Evolutionary conservation across 352 stramenopile genomes (phyloP), one percentile per base, ranked within the genome.

Genomic region (Elongisporangium undulatum): DNA sequence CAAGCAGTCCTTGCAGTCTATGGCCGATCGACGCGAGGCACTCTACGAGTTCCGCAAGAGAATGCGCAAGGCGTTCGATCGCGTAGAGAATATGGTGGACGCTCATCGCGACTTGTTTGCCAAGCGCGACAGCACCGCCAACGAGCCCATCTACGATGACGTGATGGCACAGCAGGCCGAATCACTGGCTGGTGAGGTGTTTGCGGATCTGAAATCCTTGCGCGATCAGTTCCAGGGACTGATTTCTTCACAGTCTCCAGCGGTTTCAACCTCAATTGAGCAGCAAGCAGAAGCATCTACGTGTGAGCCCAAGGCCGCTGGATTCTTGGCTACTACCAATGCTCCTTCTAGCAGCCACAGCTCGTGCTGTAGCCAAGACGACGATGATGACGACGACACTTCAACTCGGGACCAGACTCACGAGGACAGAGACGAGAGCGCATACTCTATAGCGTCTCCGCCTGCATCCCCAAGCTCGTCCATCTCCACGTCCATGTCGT

Each of bases 71-170:
- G 63, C 75, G 0, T 89, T 89, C 53, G 71, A 66, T 17, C 70
- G 68, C 2, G 63, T 89, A 1, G 81, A 90, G 39, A 77, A 90
- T 21, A 85, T 90, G 76, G 73, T 87, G 1, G 81, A 89, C 23
- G 51, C 69, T 8, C 81, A 87, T 53, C 74, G 78, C 2, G 77
- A 84, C 9, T 64, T 85, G 7, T 90, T 90, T 38, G 26, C 26
- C 66, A 77, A 79, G 56, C 69, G 66, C 0, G 74, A 90, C 57
- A 68, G 67, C 39, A 66, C 70, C 2, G 81, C 72, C 2, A 76
- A 76, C 0, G 63, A 66, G 0, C 76, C 78, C 0, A 38, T 72
- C 0, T 74, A 72, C 24, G 63, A 81, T 15, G 6, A 13, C 0
- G 41, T 63, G 1, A 49, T 68, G 2, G 62, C 72, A 2, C 9